Evolutionary conservation across 2,329 filamentous ascomycete species (phyloP), one percentile per base, ranked within the genome.

Genomic region (Aspergillus pseudoterreus): DNA sequence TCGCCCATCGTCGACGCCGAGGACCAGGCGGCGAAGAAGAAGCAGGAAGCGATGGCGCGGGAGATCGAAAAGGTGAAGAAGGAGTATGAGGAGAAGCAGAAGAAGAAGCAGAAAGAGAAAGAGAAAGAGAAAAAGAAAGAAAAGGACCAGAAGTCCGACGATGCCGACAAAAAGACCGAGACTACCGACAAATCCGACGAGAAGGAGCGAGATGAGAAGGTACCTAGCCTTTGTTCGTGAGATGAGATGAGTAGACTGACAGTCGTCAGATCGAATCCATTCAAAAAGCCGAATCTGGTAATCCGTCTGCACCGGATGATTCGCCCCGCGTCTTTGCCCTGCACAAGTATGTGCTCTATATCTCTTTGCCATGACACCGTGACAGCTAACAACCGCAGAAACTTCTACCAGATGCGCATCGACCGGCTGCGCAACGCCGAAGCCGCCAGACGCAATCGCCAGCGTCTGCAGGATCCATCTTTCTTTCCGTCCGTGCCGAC

Each of bases 401-500:
- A 84, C 22, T 96, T 99, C 71, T 95, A 90, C 67, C 87, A 92
- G 61, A 89, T 91, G 75, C 84, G 94, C 14, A 68, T 96, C 46
- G 84, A 90, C 67, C 87, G 87, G 66, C 86, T 91, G 65, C 82
- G 85, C 41, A 87, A 88, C 68, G 81, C 82, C n/a, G 89, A 94
- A 65, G 78, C 85, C 49, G 87, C 90, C 10, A 95, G 85, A 71
- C 80, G 88, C 47, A 94, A 92, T 64, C 83, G 86, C 41, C 90
- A 96, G 68, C 83, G 90, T 42, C 71, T 95, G 54, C 86, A 83
- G 56, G 87, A 91, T 64, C 88, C 90, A 1, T 82, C 80, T 22
- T 82, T 87, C 53, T 97, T 97, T 64, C 94, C 94, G 1, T 87
- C 88, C 39, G 90, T 94, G 1, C 92, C 92, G 2, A 87, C 82